Evolutionary conservation across 2,329 filamentous ascomycete genomes (phyloP).

Genomic region (Pseudocercospora musae): DNA sequence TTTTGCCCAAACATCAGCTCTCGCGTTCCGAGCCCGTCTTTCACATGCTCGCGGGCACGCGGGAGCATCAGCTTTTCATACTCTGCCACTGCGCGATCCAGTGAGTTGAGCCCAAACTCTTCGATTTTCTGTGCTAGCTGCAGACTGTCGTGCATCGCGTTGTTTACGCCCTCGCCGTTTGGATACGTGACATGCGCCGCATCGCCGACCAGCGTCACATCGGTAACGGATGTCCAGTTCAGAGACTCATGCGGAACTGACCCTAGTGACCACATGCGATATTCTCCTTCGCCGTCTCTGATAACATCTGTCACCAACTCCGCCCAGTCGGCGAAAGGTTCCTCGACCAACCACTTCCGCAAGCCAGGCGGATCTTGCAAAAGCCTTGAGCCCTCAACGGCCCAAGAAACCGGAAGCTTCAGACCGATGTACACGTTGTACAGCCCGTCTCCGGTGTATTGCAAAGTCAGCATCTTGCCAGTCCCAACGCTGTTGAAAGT

Average conservation of each 20-base stretch:
- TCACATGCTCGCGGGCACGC: slow-evolving; percentile 22
- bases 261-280: slow-evolving; percentile 47
- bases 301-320: slow-evolving; percentile 44
- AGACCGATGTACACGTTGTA: slow-evolving; percentile 23
- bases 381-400: slow-evolving; percentile 8
- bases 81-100: slow-evolving; percentile 27
- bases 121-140: slow-evolving; percentile 48
- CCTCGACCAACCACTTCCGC: slow-evolving; percentile 40
- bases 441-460: slow-evolving; percentile 23
- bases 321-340: slow-evolving; percentile 43
- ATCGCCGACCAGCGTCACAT: slow-evolving; percentile 57
- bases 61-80: slow-evolving; percentile 37
- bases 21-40: slow-evolving; percentile 8
- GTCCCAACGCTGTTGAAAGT: slow-evolving; percentile 25
- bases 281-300: slow-evolving; percentile 40
- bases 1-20: slow-evolving; percentile 18
- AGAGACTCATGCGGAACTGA: slow-evolving; percentile 50
- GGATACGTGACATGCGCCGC: slow-evolving; percentile 59
- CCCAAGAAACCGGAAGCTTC: slow-evolving; percentile 22
- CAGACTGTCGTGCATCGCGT: slow-evolving; percentile 55
- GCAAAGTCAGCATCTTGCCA: slow-evolving; percentile 21
- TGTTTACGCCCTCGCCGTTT: slow-evolving; percentile 57
- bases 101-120: slow-evolving; percentile 20
- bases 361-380: slow-evolving; percentile 36
- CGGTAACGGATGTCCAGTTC: slow-evolving; percentile 47